Base-by-base conservation (phyloP, 2,329 filamentous ascomycete genomes). In the Ophiostoma populinum region DNA sequence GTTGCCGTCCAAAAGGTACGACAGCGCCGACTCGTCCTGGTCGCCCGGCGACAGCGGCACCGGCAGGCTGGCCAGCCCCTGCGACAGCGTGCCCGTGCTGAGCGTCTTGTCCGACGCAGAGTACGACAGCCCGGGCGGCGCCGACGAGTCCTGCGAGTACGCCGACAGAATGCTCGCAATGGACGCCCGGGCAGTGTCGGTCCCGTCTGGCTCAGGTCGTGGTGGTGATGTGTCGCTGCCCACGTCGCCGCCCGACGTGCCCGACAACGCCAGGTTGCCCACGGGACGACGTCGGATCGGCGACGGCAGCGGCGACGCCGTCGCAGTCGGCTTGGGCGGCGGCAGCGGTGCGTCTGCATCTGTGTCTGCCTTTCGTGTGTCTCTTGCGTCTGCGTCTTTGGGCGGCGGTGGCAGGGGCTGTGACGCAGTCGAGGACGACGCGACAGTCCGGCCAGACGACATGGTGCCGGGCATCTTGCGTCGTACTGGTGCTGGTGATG, bases 131-230 rank as follows among this genome's bases (percentile, higher is more conserved):
- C 20, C 41, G 7, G 32, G 27, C 2, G 28, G 32, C 1, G 15
- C 26, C 6, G 38, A 40, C 2, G 41, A 40, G 7, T 33, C 35
- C 16, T 38, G 53, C 34, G 63, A 63, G 46, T 72, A 72, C 15
- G 67, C 65, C 9, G 65, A 70, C 24, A 72, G 45, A 9, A 72
- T 51, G 47, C 66, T 71, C 11, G 60, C 66, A 34, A 71, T 51
- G 8, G 67, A 70, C 17, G 42, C 38, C 30, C n/a, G 12, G 17
- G 19, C 15, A 10, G 22, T 7, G 17, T n/a, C 10, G 6, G 10
- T 24, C 15, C n/a, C 12, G 24, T 5, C 12, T 21, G 24, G 7
- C 10, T 18, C 1, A 15, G 15, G n/a, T 29, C 20, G 20, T 21
- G 20, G 9, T 21, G 20, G 20, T 9, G 22, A 5, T 24, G 22